A percentile compares a stretch with the other conserved stretches of the same genome.
Evolutionary conservation across 148 eudicot species (phyloP).

Genomic region (Vaccinium macrocarpon): DNA sequence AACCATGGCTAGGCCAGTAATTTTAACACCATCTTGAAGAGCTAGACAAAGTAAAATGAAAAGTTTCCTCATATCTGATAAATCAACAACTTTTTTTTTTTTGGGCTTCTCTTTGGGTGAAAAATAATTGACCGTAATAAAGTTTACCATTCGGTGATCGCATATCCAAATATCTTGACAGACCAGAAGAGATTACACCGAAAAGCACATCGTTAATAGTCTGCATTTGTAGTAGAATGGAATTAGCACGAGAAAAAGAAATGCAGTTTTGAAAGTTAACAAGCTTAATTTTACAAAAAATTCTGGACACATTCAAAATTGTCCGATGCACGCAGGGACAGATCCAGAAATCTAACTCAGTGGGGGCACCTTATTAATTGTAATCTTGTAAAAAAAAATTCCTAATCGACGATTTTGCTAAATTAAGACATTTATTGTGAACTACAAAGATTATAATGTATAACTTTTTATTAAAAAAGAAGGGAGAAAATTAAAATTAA

Average conservation of each 20-base stretch:
- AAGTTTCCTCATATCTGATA: neutral
- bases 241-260: neutral
- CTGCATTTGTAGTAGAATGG: constrained; percentile 31
- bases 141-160: constrained; percentile 48
- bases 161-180: constrained; percentile 50
- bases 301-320: too few relatives aligned
- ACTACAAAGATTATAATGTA: too few relatives aligned
- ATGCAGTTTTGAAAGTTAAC: neutral
- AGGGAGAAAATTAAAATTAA: too few relatives aligned
- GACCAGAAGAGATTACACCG: constrained; percentile 62
- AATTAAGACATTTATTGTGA: too few relatives aligned
- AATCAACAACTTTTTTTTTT: neutral
- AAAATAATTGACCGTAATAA: neutral
- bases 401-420: too few relatives aligned
- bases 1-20: constrained; percentile 65
- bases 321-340: too few relatives aligned
- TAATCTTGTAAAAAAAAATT: too few relatives aligned
- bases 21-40: constrained; percentile 37
- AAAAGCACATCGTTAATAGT: constrained; percentile 77
- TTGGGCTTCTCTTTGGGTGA: neutral
- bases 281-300: too few relatives aligned
- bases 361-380: too few relatives aligned
- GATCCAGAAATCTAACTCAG: too few relatives aligned
- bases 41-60: constrained; percentile 23
- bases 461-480: too few relatives aligned